These are phyloP conservation scores for Solanum tacnaense DNA, from an alignment of 257 asterid species.

Conservation along the genomic window DNA sequence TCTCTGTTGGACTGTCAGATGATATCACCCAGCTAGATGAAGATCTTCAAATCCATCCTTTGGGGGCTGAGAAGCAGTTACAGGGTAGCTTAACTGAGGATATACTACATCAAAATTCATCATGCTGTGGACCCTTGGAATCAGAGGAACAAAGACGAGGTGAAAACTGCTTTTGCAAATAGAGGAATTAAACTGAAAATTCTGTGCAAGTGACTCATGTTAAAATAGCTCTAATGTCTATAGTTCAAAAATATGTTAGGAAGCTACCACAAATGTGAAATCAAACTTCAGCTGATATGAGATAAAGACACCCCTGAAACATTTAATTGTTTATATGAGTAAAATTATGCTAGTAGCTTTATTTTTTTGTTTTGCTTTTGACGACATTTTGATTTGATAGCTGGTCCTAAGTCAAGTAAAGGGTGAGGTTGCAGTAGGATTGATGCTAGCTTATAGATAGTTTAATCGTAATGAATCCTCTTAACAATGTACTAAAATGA, in stretches of 20 bases:
- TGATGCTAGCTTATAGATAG: not conserved
- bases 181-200: not conserved
- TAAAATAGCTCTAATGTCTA: not conserved
- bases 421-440: not conserved
- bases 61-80: conserved; percentile 10
- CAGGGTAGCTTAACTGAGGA: conserved; percentile 15
- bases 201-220: not conserved
- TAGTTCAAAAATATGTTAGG: not conserved
- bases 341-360: not conserved
- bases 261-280: not conserved
- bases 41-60: conserved; percentile 20
- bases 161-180: conserved; percentile 15
- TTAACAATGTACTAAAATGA: not conserved
- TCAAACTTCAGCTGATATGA: not conserved
- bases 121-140: conserved; percentile 12
- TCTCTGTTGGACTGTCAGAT: conserved; percentile 42
- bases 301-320: not conserved
- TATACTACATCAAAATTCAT: conserved; percentile 18
- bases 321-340: not conserved
- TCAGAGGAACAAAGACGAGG: conserved; percentile 34
- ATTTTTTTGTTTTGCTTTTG: not conserved
- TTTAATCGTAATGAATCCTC: not conserved
- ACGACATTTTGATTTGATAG: not conserved
- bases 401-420: not conserved
- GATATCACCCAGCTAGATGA: conserved; percentile 70